Evolutionary conservation across 2,329 filamentous ascomycete species (phyloP).

Genomic region (Aspergillus novofumigatus): DNA sequence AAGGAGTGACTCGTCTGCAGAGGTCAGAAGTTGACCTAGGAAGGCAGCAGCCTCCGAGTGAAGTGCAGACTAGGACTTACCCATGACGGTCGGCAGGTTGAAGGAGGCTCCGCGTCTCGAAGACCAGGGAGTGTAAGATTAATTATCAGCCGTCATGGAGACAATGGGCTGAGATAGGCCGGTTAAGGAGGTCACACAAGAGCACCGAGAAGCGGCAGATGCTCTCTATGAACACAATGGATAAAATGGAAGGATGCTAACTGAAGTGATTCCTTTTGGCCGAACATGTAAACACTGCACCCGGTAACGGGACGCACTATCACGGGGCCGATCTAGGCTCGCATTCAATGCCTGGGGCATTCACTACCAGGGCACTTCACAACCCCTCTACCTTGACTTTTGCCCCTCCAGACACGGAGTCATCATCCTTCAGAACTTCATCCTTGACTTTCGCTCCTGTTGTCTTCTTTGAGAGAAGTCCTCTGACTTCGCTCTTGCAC

Average conservation of each 20-base stretch:
- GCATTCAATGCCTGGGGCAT: constrained; percentile 7
- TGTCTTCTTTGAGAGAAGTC: constrained; percentile 57
- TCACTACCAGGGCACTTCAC: neutral
- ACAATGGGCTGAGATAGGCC: neutral
- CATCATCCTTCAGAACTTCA: constrained; percentile 3
- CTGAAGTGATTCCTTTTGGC: neutral
- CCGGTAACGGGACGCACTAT: neutral
- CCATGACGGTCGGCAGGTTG: neutral
- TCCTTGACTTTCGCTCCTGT: constrained; percentile 29
- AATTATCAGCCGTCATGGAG: neutral
- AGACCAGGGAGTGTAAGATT: neutral
- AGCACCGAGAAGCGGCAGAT: neutral
- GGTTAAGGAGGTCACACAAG: neutral
- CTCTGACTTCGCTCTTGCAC: constrained; percentile 68
- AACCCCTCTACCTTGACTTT: constrained; percentile 26
- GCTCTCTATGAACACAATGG: neutral
- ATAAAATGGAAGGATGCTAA: neutral
- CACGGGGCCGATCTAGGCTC: neutral
- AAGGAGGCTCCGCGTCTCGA: neutral
- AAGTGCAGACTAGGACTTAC: neutral
- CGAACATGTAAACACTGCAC: neutral
- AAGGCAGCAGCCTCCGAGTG: neutral
- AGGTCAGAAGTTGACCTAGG: neutral
- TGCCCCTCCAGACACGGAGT: constrained; percentile 5
- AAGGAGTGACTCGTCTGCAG: neutral